Conservation (phyloP, 2,329 filamentous ascomycete genomes). For the Aureobasidium sp. region DNA sequence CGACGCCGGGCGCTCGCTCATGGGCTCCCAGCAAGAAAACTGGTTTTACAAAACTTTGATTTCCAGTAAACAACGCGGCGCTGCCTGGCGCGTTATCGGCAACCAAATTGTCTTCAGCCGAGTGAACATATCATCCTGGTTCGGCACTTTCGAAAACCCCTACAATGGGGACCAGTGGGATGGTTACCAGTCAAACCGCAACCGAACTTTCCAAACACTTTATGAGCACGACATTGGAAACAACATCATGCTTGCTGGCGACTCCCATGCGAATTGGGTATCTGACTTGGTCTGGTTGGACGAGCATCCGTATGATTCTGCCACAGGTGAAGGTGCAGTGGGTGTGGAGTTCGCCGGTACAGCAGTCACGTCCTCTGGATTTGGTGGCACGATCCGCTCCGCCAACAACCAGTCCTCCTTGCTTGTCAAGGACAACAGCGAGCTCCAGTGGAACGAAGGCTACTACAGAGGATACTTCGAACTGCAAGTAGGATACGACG, state of each 20-base stretch:
- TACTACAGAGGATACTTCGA: constrained; percentile 67
- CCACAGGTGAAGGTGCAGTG: constrained; percentile 33
- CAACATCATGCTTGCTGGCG: constrained; percentile 64
- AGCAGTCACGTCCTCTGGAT: constrained; percentile 53
- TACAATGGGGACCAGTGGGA: constrained; percentile 53
- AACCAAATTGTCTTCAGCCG: constrained; percentile 62
- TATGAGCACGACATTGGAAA: constrained; percentile 63
- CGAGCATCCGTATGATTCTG: constrained; percentile 21
- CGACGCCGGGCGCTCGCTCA: constrained; percentile 58
- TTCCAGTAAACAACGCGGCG: constrained; percentile 48
- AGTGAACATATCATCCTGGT: constrained; percentile 40
- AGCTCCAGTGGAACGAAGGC: constrained; percentile 62
- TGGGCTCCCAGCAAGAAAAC: constrained; percentile 64
- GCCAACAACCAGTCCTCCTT: constrained; percentile 39
- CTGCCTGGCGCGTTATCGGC: constrained; percentile 63
- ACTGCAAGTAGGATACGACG: constrained; percentile 46
- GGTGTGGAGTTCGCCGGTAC: constrained; percentile 52
- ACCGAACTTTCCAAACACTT: constrained; percentile 59
- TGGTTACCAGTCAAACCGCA: constrained; percentile 62
- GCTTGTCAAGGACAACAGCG: constrained; percentile 43
- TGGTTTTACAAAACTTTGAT: constrained; percentile 56
- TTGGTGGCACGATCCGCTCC: constrained; percentile 43
- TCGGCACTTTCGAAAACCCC: constrained; percentile 33
- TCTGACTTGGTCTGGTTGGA: constrained; percentile 38
- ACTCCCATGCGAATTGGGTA: constrained; percentile 57